A percentile compares a stretch with the other conserved stretches of the same genome.
Evolutionary conservation across 805 yeast species (phyloP).

Genomic region (Ogataea minuta): DNA sequence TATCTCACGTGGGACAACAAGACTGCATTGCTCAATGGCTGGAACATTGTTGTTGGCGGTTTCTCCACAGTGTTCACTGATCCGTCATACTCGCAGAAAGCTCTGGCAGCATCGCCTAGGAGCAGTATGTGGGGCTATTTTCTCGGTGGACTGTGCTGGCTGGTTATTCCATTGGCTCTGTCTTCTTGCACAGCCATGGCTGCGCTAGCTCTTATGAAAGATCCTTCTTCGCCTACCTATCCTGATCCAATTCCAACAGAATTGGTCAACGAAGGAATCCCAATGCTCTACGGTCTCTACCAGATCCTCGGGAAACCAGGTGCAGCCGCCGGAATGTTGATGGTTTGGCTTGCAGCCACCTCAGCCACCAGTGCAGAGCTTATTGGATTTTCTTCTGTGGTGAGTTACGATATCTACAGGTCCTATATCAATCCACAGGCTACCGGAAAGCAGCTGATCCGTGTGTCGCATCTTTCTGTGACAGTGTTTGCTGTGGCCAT

Average conservation of each 20-base stretch:
- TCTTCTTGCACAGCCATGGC: slow-evolving; percentile 35
- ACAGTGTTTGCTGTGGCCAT: slow-evolving; percentile 43
- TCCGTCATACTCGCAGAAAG: slow-evolving; percentile 32
- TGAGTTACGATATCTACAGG: slow-evolving; percentile 41
- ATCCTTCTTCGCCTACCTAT: slow-evolving; percentile 39
- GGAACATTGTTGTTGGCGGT: slow-evolving; percentile 35
- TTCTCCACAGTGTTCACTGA: slow-evolving; percentile 31
- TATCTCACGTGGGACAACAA: slow-evolving; percentile 36
- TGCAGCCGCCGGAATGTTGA: slow-evolving; percentile 40
- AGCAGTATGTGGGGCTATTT: slow-evolving; percentile 33
- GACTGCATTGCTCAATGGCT: slow-evolving; percentile 37
- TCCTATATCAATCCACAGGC: slow-evolving; percentile 41
- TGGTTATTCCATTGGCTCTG: slow-evolving; percentile 32
- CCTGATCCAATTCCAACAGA: slow-evolving; percentile 38
- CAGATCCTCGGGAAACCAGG: slow-evolving; percentile 39
- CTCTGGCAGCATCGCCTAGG: slow-evolving; percentile 30
- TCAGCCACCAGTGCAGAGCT: slow-evolving; percentile 42
- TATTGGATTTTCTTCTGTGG: slow-evolving; percentile 40
- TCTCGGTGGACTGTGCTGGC: slow-evolving; percentile 34
- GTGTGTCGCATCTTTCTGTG: slow-evolving; percentile 35
- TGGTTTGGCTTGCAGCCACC: slow-evolving; percentile 42
- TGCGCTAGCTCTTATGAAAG: slow-evolving; percentile 33
- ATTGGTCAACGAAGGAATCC: slow-evolving; percentile 41
- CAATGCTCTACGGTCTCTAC: slow-evolving; percentile 35
- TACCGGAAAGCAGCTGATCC: slow-evolving; percentile 36